Evolutionary conservation across 2,329 filamentous ascomycete species (phyloP).

Genomic region (Fusarium graminum): DNA sequence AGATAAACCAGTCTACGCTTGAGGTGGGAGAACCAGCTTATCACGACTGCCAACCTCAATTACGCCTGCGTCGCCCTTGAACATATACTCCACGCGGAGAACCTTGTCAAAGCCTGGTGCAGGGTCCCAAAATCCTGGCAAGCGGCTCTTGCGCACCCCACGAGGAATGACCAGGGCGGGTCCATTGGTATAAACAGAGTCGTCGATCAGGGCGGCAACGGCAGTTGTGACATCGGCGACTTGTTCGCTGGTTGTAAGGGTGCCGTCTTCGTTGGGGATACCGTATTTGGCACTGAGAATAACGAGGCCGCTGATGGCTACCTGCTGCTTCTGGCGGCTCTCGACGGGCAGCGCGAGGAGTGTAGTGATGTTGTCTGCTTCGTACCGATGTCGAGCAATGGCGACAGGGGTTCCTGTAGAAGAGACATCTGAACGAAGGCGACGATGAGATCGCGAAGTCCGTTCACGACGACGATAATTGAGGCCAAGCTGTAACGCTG

Average conservation of each 20-base stretch:
- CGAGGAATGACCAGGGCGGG: conserved; percentile 55
- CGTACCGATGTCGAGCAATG: conserved; percentile 55
- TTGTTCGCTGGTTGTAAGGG: conserved; percentile 55
- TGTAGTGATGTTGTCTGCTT: conserved; percentile 61
- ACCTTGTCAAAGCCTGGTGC: conserved; percentile 60
- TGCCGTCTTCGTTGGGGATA: conserved; percentile 51
- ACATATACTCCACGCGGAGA: conserved; percentile 61
- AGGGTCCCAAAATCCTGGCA: conserved; percentile 67
- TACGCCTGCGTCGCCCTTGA: conserved; percentile 52
- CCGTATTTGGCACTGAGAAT: conserved; percentile 65
- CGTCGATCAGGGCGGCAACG: conserved; percentile 60
- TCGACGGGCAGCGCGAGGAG: conserved; percentile 59
- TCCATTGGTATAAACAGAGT: conserved; percentile 38
- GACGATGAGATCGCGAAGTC: conserved; percentile 19
- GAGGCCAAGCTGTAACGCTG: conserved; percentile 53
- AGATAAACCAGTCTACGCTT: conserved; percentile 8
- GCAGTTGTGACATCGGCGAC: conserved; percentile 65
- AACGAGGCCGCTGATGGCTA: conserved; percentile 57
- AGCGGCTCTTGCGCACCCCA: conserved; percentile 58
- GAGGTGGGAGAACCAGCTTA: conserved; percentile 45
- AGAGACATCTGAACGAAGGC: conserved; percentile 13
- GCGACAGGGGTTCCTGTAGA: conserved; percentile 41
- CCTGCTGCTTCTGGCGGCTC: conserved; percentile 54
- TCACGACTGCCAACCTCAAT: conserved; percentile 43
- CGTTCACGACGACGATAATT: conserved; percentile 31